These are phyloP conservation scores for Exophiala mesophila DNA, from an alignment of 2,329 filamentous ascomycete genomes.

Conservation along the genomic window DNA sequence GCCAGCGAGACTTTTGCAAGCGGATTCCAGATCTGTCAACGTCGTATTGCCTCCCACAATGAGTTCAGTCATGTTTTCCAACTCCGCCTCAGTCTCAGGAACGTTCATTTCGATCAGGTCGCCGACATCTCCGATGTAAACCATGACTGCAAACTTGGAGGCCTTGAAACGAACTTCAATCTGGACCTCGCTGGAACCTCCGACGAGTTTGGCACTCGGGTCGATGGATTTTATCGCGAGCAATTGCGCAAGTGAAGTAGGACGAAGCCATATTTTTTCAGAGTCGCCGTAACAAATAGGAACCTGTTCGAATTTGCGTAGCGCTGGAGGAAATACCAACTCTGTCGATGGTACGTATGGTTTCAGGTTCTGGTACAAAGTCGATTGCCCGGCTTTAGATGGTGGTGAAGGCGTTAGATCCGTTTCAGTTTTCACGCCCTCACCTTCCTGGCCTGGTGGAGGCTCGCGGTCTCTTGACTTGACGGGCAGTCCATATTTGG, in stretches of 20 bases:
- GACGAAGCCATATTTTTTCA: constrained; percentile 87
- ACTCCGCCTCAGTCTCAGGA: constrained; percentile 24
- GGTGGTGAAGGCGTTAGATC: constrained; percentile 36
- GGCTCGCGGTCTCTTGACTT: constrained; percentile 26
- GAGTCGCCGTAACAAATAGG: constrained; percentile 91
- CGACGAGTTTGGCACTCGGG: constrained; percentile 87
- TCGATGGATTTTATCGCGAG: constrained; percentile 84
- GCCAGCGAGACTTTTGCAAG: constrained; percentile 72
- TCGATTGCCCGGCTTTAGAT: neutral
- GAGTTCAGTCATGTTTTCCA: constrained; percentile 63
- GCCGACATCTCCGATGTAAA: constrained; percentile 88
- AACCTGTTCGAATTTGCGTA: constrained; percentile 76
- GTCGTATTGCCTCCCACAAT: constrained; percentile 91
- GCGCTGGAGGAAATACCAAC: constrained; percentile 82
- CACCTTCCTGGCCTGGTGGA: constrained; percentile 30
- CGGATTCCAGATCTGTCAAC: constrained; percentile 81
- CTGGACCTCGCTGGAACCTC: constrained; percentile 93
- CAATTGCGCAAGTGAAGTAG: constrained; percentile 78
- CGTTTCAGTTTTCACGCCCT: constrained; percentile 47
- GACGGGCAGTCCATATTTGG: constrained; percentile 2
- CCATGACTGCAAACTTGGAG: constrained; percentile 79
- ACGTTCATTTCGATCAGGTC: constrained; percentile 80
- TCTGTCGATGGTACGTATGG: constrained; percentile 57
- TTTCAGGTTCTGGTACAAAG: neutral
- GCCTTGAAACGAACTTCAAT: constrained; percentile 99